These are phyloP conservation scores for Diplodia corticola DNA, from an alignment of 2,329 filamentous ascomycete genomes.

Conservation along the genomic window DNA sequence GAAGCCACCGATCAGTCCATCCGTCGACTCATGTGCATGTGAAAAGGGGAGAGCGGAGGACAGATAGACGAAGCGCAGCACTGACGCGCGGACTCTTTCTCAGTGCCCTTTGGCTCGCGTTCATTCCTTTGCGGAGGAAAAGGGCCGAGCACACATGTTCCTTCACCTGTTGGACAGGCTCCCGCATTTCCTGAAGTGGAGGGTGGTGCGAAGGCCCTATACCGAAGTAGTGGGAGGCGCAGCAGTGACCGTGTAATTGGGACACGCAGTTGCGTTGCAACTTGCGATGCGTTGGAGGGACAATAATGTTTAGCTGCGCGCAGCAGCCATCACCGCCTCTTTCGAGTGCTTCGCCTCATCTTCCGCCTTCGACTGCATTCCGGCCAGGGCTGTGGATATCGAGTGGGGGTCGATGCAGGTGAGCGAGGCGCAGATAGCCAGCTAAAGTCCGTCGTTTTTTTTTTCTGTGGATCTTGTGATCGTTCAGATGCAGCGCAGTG, in stretches of 20 bases:
- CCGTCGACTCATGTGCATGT: too few relatives aligned
- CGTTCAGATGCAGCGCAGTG: slow-evolving; percentile 6
- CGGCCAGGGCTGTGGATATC: slow-evolving; percentile 1
- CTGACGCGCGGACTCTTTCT: not conserved
- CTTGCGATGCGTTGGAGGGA: not conserved
- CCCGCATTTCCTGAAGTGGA: not conserved
- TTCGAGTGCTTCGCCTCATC: not conserved
- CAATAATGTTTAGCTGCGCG: not conserved
- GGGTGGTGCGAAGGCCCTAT: not conserved
- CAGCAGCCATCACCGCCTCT: slow-evolving; percentile 11
- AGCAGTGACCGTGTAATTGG: not conserved
- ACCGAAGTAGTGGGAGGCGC: slow-evolving; percentile 1
- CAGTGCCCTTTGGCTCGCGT: not conserved
- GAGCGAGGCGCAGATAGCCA: not conserved
- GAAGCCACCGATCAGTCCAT: not conserved
- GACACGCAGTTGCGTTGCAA: not conserved
- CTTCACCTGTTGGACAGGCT: slow-evolving; percentile 5
- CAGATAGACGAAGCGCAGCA: not conserved
- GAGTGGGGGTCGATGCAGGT: not conserved
- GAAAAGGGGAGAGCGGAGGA: not conserved
- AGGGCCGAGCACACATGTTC: slow-evolving; percentile 2
- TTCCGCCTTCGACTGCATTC: not conserved
- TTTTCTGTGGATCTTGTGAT: slow-evolving; percentile 17
- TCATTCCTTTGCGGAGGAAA: slow-evolving; percentile 5
- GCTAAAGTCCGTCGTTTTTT: not conserved